Evolutionary conservation across 2,329 filamentous ascomycete species (phyloP).

Genomic region (Pseudocercospora crystallina): DNA sequence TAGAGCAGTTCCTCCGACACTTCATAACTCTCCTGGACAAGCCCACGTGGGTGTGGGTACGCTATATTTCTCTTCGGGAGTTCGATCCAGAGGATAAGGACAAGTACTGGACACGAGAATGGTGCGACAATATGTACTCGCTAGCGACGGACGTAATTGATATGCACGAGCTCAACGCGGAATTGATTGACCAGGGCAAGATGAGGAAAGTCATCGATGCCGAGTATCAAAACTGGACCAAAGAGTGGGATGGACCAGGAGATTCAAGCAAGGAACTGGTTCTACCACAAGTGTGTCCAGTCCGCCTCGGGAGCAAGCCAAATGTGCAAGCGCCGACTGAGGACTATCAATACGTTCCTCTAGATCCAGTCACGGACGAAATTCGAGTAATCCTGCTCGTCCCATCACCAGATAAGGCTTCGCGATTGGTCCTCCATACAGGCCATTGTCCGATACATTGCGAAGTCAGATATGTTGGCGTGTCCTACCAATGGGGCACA

Average conservation of each 20-base stretch:
- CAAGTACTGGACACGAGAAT: conserved; percentile 12
- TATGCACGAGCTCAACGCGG: conserved; percentile 12
- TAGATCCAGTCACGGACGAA: conserved; percentile 7
- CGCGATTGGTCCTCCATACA: conserved; percentile 5
- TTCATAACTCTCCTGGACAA: not conserved
- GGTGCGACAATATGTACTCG: conserved; percentile 13
- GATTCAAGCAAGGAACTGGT: not conserved
- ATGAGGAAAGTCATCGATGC: conserved; percentile 3
- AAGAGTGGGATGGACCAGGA: conserved; percentile 8
- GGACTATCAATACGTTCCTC: conserved; percentile 2
- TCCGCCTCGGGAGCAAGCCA: conserved; percentile 1
- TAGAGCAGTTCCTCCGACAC: conserved; percentile 9
- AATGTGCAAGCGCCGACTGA: not conserved
- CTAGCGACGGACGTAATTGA: conserved; percentile 11
- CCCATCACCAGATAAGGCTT: not conserved
- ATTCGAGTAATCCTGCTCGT: conserved; percentile 4
- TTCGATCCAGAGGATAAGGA: conserved; percentile 1
- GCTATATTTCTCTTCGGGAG: conserved; percentile 12
- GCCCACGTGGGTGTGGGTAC: conserved; percentile 7
- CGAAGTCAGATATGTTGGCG: conserved; percentile 12
- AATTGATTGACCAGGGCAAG: conserved; percentile 4
- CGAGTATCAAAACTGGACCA: conserved; percentile 4
- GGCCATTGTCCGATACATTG: conserved; percentile 10
- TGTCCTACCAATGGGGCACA: conserved; percentile 15
- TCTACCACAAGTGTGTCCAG: conserved; percentile 6